Percentiles rank a stretch among this genome's conserved stretches.
These are phyloP conservation scores for Dryas integrifolia DNA, from an alignment of 331 rosid genomes.

Conservation along the genomic window DNA sequence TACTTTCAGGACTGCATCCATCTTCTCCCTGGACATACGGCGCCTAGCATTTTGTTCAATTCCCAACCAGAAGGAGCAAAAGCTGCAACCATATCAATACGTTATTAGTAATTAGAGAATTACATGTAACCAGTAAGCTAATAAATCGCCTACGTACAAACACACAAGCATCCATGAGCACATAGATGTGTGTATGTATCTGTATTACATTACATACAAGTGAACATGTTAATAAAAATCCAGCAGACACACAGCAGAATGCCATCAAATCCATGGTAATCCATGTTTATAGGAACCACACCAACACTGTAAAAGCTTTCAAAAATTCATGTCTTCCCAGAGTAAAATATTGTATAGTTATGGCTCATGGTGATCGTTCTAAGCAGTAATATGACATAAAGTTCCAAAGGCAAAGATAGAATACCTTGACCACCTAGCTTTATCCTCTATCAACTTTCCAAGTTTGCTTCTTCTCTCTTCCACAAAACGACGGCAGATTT, in stretches of 20 bases:
- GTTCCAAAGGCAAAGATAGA: slow-evolving; percentile 22
- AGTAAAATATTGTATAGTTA: too few species aligned
- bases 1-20: slow-evolving; percentile 78
- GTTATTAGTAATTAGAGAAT: not conserved
- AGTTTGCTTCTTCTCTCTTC: slow-evolving; percentile 93
- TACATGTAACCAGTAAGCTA: not conserved
- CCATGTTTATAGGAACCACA: not conserved
- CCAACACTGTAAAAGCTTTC: not conserved
- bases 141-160: not conserved
- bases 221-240: not conserved
- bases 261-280: not conserved
- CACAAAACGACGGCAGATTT: slow-evolving; percentile 94
- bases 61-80: slow-evolving; percentile 86
- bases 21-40: slow-evolving; percentile 91
- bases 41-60: slow-evolving; percentile 86
- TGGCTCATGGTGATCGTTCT: not conserved
- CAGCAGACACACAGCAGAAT: slow-evolving; percentile 5
- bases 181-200: not conserved
- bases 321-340: not conserved
- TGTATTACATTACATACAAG: not conserved
- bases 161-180: not conserved
- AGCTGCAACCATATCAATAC: slow-evolving; percentile 44
- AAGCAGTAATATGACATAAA: slow-evolving; percentile 6
- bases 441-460: slow-evolving; percentile 87
- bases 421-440: slow-evolving; percentile 98